phyloP scores from a whole-genome alignment of 129 eudicot genomes.

The Tagetes erecta region DNA sequence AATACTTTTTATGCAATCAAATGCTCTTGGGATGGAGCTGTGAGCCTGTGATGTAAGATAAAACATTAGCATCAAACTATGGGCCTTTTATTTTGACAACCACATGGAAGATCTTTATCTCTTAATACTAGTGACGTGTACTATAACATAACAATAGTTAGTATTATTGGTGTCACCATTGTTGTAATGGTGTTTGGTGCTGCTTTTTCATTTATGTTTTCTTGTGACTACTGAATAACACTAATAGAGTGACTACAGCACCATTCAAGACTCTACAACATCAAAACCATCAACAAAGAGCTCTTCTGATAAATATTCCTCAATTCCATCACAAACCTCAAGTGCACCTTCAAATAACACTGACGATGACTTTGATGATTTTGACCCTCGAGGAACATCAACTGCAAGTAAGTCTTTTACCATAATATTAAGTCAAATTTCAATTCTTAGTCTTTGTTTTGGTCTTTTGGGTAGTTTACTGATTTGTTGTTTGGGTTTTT shows the following conservation, averaged over 20 bases:
- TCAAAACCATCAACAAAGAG: conserved; percentile 40
- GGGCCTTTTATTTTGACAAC: not conserved
- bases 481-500: conserved; percentile 12
- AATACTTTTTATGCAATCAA: not conserved
- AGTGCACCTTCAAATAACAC: conserved; percentile 47
- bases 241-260: conserved; percentile 49
- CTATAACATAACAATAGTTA: not conserved
- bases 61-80: not conserved
- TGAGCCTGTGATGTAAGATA: not conserved
- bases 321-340: conserved; percentile 53
- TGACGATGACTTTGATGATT: conserved; percentile 91
- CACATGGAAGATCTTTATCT: conserved; percentile 3
- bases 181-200: not conserved
- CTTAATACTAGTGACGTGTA: not conserved
- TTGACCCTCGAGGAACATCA: conserved; percentile 91
- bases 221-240: conserved; percentile 14
- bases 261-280: conserved; percentile 48
- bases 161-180: conserved; percentile 3
- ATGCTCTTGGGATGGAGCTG: conserved; percentile 1
- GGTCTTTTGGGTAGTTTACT: conserved; percentile 6
- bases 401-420: conserved; percentile 62
- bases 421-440: not conserved
- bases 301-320: conserved; percentile 48
- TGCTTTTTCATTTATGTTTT: not conserved
- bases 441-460: not conserved